These are phyloP conservation scores for Pestalotiopsis sp. DNA, from an alignment of 2,329 filamentous ascomycete species.

Conservation along the genomic window DNA sequence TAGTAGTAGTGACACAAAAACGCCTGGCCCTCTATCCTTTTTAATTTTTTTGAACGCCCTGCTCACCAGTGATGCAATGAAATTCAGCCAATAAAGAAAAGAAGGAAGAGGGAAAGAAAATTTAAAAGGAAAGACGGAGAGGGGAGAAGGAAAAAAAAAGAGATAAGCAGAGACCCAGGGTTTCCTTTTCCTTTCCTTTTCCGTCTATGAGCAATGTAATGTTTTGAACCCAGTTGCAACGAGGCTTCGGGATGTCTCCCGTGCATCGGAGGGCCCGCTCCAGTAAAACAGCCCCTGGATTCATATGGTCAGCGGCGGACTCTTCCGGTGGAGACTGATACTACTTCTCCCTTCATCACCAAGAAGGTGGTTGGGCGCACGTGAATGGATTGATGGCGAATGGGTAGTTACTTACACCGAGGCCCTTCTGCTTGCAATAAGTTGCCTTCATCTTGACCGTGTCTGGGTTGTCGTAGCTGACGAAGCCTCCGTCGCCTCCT, in stretches of 20 bases:
- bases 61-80: no score
- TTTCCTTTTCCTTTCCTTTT: background rate
- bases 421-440: slow-evolving; percentile 70
- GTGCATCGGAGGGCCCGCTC: slow-evolving; percentile 74
- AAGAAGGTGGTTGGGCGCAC: slow-evolving; percentile 14
- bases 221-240: slow-evolving; percentile 62
- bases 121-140: background rate
- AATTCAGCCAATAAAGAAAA: no score
- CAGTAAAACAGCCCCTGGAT: slow-evolving; percentile 79
- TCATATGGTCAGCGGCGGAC: background rate
- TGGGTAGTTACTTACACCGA: slow-evolving; percentile 56
- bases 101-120: background rate
- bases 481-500: slow-evolving; percentile 75
- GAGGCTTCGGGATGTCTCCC: slow-evolving; percentile 58
- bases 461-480: slow-evolving; percentile 78
- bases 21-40: no score
- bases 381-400: background rate
- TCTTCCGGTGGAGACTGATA: background rate
- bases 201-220: slow-evolving; percentile 48
- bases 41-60: no score
- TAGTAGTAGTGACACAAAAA: no score
- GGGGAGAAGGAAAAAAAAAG: background rate
- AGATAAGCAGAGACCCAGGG: background rate
- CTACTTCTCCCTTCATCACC: background rate
- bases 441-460: slow-evolving; percentile 76